A percentile compares a stretch with the other conserved stretches of the same genome.
phyloP scores from a whole-genome alignment of 2,329 filamentous ascomycete species.

The Colletotrichum kahawae region DNA sequence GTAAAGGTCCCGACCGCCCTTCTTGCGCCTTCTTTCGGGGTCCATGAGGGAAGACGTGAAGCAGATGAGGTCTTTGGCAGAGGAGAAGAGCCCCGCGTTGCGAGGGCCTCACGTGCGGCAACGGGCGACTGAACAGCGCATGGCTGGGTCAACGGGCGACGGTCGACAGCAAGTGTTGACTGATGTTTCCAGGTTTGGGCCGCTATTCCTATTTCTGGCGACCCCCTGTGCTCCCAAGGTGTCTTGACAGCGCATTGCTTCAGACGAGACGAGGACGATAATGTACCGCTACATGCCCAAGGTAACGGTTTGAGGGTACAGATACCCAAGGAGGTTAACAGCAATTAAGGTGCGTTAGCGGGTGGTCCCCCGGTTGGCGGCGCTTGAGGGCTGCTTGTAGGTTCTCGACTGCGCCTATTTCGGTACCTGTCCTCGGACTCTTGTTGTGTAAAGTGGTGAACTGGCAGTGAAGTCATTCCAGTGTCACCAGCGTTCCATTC shows the following conservation, averaged over 20 bases:
- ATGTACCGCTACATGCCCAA: background rate
- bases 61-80: background rate
- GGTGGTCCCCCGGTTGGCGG: slow-evolving; percentile 2
- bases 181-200: slow-evolving; percentile 12
- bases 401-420: background rate
- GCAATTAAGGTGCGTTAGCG: slow-evolving; percentile 3
- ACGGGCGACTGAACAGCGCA: background rate
- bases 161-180: background rate
- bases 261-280: background rate
- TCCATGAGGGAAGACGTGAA: background rate
- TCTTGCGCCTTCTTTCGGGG: slow-evolving; percentile 2
- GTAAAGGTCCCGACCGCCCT: slow-evolving; percentile 1
- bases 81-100: slow-evolving; percentile 8
- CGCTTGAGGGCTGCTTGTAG: background rate
- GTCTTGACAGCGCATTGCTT: background rate
- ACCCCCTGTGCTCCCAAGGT: background rate
- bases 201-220: slow-evolving; percentile 6
- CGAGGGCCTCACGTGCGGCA: slow-evolving; percentile 12
- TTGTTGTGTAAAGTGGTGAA: background rate
- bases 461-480: slow-evolving; percentile 4
- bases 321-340: background rate
- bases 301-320: background rate
- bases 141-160: background rate
- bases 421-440: background rate
- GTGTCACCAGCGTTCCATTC: slow-evolving; percentile 4